Evolutionary conservation across 2,329 filamentous ascomycete genomes (phyloP).

Genomic region (Colletotrichum tropicale): DNA sequence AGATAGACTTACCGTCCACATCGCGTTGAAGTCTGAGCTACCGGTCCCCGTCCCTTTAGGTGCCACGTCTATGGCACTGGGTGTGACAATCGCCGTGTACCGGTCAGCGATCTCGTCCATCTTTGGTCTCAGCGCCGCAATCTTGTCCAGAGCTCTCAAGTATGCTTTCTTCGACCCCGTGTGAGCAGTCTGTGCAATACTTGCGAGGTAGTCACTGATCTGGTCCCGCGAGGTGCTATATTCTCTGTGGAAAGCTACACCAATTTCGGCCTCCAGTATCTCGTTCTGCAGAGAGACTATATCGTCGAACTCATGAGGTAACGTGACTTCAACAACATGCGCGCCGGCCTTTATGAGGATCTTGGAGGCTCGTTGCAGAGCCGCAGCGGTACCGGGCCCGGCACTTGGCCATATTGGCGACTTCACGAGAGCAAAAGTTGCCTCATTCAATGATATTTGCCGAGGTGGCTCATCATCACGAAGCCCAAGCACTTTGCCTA

Average conservation of each 20-base stretch:
- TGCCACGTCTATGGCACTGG: conserved; percentile 64
- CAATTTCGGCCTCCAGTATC: background rate
- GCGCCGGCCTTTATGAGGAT: conserved; percentile 52
- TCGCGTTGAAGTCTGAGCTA: conserved; percentile 48
- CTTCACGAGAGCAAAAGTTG: conserved; percentile 59
- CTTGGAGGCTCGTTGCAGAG: conserved; percentile 41
- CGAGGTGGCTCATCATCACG: conserved; percentile 44
- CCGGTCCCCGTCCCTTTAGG: conserved; percentile 57
- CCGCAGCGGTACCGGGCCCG: conserved; percentile 44
- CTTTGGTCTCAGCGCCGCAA: conserved; percentile 56
- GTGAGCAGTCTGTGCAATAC: background rate
- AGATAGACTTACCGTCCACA: conserved; percentile 47
- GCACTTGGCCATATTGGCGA: conserved; percentile 56
- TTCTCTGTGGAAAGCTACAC: background rate
- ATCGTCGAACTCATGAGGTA: conserved; percentile 53
- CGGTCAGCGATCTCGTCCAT: conserved; percentile 55
- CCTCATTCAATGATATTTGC: conserved; percentile 23
- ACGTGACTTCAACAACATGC: conserved; percentile 56
- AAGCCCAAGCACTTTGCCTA: conserved; percentile 58
- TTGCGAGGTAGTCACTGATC: background rate
- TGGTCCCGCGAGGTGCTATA: background rate
- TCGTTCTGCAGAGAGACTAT: conserved; percentile 26
- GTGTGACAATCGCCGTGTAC: conserved; percentile 62
- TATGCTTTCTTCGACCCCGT: background rate
- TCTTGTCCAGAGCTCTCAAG: conserved; percentile 45